phyloP scores from a whole-genome alignment of 2,329 filamentous ascomycete genomes.

The Dothiorella sarmentorum region DNA sequence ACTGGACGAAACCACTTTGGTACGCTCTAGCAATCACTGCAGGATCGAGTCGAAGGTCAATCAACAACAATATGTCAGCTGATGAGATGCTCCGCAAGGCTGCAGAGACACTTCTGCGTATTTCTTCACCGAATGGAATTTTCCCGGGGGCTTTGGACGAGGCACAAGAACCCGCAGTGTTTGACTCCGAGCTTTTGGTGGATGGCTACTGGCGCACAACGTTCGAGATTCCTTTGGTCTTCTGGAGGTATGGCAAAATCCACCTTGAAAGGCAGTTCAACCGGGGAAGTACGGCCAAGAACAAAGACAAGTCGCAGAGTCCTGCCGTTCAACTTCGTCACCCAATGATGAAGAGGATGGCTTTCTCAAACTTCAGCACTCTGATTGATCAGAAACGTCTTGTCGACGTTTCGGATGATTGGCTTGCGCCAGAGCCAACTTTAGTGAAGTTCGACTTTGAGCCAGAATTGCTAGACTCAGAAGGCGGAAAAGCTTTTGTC shows the following conservation, averaged over 20 bases:
- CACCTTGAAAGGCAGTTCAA: too few relatives aligned
- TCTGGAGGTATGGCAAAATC: background rate
- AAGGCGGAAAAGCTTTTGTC: too few relatives aligned
- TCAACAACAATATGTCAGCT: background rate
- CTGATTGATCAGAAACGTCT: background rate
- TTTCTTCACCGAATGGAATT: background rate
- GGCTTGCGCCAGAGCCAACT: background rate
- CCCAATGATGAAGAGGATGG: background rate
- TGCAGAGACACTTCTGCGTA: background rate
- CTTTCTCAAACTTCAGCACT: background rate
- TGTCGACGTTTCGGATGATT: background rate
- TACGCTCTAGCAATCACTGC: background rate
- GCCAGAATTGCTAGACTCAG: background rate
- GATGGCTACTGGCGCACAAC: slow-evolving; percentile 6
- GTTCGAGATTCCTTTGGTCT: slow-evolving; percentile 18
- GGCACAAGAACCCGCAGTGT: background rate
- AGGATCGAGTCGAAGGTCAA: background rate
- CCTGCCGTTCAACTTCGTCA: too few relatives aligned
- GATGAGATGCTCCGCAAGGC: background rate
- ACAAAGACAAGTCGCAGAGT: too few relatives aligned
- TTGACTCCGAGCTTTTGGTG: background rate
- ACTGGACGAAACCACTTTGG: background rate
- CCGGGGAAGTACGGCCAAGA: too few relatives aligned
- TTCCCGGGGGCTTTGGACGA: background rate
- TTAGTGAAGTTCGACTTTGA: background rate